These are phyloP conservation scores for Tolypocladium sp. DNA, from an alignment of 2,329 filamentous ascomycete species.

Conservation along the genomic window DNA sequence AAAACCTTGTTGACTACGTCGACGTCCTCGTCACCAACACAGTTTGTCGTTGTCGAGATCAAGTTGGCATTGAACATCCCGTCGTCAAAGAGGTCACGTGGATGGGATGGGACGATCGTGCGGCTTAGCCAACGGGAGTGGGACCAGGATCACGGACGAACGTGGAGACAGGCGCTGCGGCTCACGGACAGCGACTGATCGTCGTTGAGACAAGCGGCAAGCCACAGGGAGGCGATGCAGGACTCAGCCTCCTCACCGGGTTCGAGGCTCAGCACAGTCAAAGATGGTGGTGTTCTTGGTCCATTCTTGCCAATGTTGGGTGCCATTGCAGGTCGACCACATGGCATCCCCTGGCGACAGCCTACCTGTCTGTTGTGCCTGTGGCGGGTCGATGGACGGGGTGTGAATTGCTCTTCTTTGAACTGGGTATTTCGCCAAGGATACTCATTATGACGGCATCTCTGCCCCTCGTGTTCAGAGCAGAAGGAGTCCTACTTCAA, in stretches of 20 bases:
- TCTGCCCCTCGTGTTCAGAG: not conserved
- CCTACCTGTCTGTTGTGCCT: not conserved
- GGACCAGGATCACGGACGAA: not conserved
- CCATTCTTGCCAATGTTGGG: not conserved
- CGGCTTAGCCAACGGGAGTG: not conserved
- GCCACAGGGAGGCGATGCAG: not conserved
- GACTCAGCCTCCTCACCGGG: not conserved
- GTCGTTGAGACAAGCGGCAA: not conserved
- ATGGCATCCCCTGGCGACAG: not conserved
- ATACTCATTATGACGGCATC: not conserved
- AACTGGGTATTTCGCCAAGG: not conserved
- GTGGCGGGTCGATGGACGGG: not conserved
- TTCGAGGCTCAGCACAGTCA: not conserved
- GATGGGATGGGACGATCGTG: not conserved
- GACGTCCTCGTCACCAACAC: not conserved
- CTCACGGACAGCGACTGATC: not conserved
- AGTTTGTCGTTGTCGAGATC: not conserved
- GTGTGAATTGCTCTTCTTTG: not conserved
- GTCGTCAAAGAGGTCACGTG: not conserved
- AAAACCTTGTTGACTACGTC: no score
- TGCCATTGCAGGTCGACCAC: not conserved
- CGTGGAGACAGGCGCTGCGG: not conserved
- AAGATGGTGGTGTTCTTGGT: not conserved
- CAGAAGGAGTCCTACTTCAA: not conserved
- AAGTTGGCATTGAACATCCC: not conserved